Evolutionary conservation across 2,329 filamentous ascomycete species (phyloP), one percentile per base, ranked within the genome.

Genomic region (Xylaria sp.): DNA sequence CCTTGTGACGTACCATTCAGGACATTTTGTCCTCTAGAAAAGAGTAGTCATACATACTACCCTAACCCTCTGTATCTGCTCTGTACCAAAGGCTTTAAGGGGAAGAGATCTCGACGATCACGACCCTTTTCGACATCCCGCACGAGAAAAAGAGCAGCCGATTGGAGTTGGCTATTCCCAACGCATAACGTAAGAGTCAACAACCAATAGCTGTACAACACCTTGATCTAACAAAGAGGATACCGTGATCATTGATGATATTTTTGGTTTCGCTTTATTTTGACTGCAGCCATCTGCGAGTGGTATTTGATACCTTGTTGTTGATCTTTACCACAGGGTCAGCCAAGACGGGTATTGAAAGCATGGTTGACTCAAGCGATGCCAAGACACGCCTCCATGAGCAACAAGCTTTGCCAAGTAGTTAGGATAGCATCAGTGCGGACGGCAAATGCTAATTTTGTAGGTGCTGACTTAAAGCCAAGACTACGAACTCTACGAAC

Each of bases 361-460:
- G 20, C 5, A 57, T 54, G 40, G 31, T 61, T 49, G 42, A 51
- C 71, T 68, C 36, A 48, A 36, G 54, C 44, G 65, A 67, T 71
- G 73, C 75, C 74, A 76, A 77, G 73, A 31, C 57, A 66, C 60
- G 38, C 40, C 59, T 66, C 76, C 77, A 78, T 74, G 77, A 74
- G 74, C 69, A 75, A 78, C 72, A 79, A 79, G 78, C 78, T 79
- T 79, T 78, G 78, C 78, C 78, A 79, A 79, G 78, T 74, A 38
- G 10, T 65, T 68, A 68, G 74, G 72, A 59, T 23, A 42, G 57
- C 36, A 65, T 57, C 31, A 60, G 23, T 23, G 51, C 48, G n/a
- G 42, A 69, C 59, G 64, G 63, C 46, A 63, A 67, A 66, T 63
- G 60, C 40, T 48, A 48, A 15, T 17, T 40, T 40, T 54, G 58